Evolutionary conservation across 306 rosid species (phyloP).

Genomic region (Malus orientalis): DNA sequence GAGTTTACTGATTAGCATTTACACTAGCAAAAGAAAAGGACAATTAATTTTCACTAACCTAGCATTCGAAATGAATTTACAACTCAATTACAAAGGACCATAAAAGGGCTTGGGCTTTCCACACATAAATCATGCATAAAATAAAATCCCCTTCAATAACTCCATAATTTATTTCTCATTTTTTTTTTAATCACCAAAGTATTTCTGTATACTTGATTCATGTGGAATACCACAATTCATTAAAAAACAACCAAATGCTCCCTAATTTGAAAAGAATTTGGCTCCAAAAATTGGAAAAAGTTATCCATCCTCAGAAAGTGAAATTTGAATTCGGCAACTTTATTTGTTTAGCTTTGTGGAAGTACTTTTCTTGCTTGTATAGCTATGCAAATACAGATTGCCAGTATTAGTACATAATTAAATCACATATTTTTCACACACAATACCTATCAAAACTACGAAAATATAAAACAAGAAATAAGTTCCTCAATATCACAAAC

Average conservation of each 20-base stretch:
- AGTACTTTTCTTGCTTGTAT: not conserved
- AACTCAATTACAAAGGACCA: no score
- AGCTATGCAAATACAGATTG: not conserved
- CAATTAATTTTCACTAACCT: not conserved
- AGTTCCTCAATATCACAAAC: slow-evolving; percentile 11
- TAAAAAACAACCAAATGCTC: not conserved
- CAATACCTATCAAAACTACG: not conserved
- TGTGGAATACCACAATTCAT: not conserved
- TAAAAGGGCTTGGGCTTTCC: not conserved
- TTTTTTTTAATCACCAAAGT: not conserved
- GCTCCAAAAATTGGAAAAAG: not conserved
- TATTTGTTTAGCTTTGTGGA: not conserved
- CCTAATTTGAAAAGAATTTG: not conserved
- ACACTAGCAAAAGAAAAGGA: not conserved
- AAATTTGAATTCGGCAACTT: not conserved
- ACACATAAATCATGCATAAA: not conserved
- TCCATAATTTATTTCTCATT: not conserved
- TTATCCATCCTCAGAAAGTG: not conserved
- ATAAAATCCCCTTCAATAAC: not conserved
- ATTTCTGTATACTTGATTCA: not conserved
- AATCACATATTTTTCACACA: not conserved
- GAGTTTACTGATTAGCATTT: not conserved
- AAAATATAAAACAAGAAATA: not conserved
- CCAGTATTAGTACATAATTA: not conserved
- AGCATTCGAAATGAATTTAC: not conserved